Base-by-base conservation (phyloP, 129 eudicot genomes). In the Artemisia annua region DNA sequence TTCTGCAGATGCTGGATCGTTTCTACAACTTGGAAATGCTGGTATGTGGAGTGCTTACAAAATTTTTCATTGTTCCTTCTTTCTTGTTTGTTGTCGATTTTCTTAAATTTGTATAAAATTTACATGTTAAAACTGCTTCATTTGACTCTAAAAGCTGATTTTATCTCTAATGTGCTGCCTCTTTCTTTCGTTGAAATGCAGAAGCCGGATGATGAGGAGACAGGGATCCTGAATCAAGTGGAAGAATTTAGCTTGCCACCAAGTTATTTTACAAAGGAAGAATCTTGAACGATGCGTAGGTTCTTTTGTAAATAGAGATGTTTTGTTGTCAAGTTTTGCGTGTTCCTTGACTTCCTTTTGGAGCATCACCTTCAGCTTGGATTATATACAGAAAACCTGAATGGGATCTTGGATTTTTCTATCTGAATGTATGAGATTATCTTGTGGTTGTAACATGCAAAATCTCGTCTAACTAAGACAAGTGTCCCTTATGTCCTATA, bases 21-120 rank as follows among this genome's bases (percentile, higher is more conserved):
- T 94, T 94, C 83, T 94, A 87, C 81, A 83, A 90, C 87, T 78
- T 94, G 87, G 97, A 94, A 73, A 88, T 94, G 97, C 76, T 93
- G 95, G 98, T 93, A 81, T 19, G 90, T 63, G 8, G 46, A 2
- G 65, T 65, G 51, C 58, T 65, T 7, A 39, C 9, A 20, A 49
- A 30, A 7, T 39, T 48, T 44, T 19, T 56, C 22, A 46, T 73
- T 49, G 4, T 60, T 64, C 46, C 11, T 39, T 39, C 44, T 35
- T 35, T 35, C 10, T 35, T 30, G 0, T 30, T 30, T 35, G 9
- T 35, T 32, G 3, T 32, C 1, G 43, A 3, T 35, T 35, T 35
- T 35, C 7, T 9, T 35, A 51, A 51, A 51, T 16, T 1, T 51
- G 5, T 51, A 3, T 3, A 14, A 16, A 52, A 15, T 63, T 30